Percentiles rank a stretch among this genome's conserved stretches.
Conservation (phyloP, 2,329 filamentous ascomycete species). For the Claviceps cyperi region DNA sequence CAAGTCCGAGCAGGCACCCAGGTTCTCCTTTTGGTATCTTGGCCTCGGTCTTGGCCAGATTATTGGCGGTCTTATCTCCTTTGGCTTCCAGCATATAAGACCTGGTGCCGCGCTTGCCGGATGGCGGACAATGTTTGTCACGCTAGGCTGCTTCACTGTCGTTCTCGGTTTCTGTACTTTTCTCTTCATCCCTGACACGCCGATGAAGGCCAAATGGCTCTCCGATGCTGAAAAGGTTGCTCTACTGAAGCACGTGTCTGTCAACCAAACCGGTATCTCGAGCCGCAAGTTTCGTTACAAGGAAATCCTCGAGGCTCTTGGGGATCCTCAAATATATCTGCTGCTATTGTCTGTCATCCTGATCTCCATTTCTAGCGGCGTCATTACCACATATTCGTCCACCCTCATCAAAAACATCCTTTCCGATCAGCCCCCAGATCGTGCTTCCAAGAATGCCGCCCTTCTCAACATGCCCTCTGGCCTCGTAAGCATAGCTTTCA, state of each 20-base stretch:
- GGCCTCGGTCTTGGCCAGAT: slow-evolving; percentile 47
- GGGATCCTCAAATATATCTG: slow-evolving; percentile 37
- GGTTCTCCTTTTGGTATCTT: slow-evolving; percentile 47
- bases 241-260: slow-evolving; percentile 36
- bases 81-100: slow-evolving; percentile 38
- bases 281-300: slow-evolving; percentile 37
- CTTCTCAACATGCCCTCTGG: slow-evolving; percentile 42
- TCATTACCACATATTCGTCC: slow-evolving; percentile 39
- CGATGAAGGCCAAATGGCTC: slow-evolving; percentile 31
- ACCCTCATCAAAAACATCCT: slow-evolving; percentile 36
- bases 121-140: slow-evolving; percentile 58
- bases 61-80: slow-evolving; percentile 50
- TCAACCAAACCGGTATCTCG: slow-evolving; percentile 43
- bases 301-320: slow-evolving; percentile 37
- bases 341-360: slow-evolving; percentile 33
- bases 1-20: slow-evolving; percentile 43
- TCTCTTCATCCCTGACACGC: slow-evolving; percentile 25
- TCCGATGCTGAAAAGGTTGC: slow-evolving; percentile 33
- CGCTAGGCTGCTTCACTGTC: slow-evolving; percentile 40
- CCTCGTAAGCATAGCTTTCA: slow-evolving; percentile 36
- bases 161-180: slow-evolving; percentile 18
- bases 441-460: slow-evolving; percentile 26
- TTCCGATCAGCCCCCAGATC: slow-evolving; percentile 16
- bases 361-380: slow-evolving; percentile 36
- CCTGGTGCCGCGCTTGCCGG: slow-evolving; percentile 41